Conservation (phyloP, 1,139 yeast genomes). For the Pichia norvegensis region DNA sequence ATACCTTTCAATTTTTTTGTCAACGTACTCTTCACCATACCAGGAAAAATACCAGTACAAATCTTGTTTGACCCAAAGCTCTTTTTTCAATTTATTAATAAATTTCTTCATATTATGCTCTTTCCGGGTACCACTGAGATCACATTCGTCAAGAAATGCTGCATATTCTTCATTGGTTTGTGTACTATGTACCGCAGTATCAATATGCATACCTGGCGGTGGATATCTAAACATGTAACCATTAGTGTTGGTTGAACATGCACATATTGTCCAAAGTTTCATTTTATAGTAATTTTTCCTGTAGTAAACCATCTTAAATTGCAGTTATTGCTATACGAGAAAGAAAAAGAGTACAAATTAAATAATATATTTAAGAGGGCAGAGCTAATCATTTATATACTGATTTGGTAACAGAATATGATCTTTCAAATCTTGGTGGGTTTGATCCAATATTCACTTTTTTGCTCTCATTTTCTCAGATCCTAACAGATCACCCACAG, state of each 20-base stretch:
- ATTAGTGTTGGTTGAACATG: constrained; percentile 6
- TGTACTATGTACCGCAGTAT: not conserved
- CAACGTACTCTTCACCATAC: constrained; percentile 5
- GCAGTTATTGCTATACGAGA: not conserved
- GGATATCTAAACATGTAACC: constrained; percentile 5
- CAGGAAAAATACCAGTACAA: constrained; percentile 3
- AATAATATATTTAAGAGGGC: not conserved
- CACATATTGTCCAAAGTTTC: constrained; percentile 5
- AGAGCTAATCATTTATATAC: not conserved
- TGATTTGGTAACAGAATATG: not conserved
- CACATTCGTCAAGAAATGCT: constrained; percentile 4
- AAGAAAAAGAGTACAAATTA: not conserved
- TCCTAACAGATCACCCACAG: not conserved
- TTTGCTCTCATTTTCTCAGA: not conserved
- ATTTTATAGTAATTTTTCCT: constrained; percentile 1
- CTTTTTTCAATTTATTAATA: not conserved
- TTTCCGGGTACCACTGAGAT: constrained; percentile 7
- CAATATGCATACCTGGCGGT: not conserved
- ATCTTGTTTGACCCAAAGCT: constrained; percentile 2
- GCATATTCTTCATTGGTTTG: constrained; percentile 4
- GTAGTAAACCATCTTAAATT: not conserved
- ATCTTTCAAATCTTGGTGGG: not conserved
- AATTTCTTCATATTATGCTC: constrained; percentile 1
- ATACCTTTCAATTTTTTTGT: constrained; percentile 3
- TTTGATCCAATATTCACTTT: no score